Percentiles rank a stretch among this genome's conserved stretches.
Conservation (phyloP, 352 stramenopile genomes). For the Globisporangium solare region DNA sequence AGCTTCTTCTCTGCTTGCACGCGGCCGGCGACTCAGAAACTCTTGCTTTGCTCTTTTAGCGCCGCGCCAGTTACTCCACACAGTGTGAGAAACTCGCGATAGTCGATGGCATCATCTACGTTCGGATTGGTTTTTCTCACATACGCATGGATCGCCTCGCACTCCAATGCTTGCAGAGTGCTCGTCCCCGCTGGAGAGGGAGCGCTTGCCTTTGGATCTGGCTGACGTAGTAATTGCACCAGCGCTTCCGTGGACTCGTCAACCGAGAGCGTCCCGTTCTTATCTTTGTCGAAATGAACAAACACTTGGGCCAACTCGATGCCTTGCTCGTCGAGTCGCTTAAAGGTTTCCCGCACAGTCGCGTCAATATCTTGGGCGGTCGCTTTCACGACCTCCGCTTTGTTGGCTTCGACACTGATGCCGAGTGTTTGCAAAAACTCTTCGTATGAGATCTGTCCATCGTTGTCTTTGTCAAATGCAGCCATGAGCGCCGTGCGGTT, state of each 20-base stretch:
- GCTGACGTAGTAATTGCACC: conserved; percentile 30
- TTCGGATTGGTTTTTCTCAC: conserved; percentile 60
- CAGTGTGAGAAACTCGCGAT: conserved; percentile 59
- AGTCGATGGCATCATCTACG: conserved; percentile 55
- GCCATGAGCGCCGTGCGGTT: conserved; percentile 27
- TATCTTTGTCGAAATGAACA: conserved; percentile 59
- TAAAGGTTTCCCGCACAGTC: conserved; percentile 38
- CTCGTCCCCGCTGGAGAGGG: neutral
- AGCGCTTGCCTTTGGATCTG: conserved; percentile 6
- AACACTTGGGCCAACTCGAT: conserved; percentile 62
- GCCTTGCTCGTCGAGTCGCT: conserved; percentile 38
- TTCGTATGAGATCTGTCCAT: conserved; percentile 67
- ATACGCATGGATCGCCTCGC: conserved; percentile 33
- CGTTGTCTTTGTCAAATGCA: conserved; percentile 51
- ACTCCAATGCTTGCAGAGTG: conserved; percentile 33
- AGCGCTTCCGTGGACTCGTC: conserved; percentile 51
- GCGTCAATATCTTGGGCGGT: conserved; percentile 42
- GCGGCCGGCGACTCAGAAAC: conserved; percentile 14
- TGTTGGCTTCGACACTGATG: conserved; percentile 39
- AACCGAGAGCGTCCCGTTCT: conserved; percentile 51
- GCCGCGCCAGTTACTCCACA: conserved; percentile 32
- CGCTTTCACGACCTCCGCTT: conserved; percentile 34
- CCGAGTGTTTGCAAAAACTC: conserved; percentile 75
- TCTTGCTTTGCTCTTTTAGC: conserved; percentile 12
- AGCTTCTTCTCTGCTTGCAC: conserved; percentile 44